phyloP scores from a whole-genome alignment of 2,329 filamentous ascomycete species.

The Juglanconis sp. region DNA sequence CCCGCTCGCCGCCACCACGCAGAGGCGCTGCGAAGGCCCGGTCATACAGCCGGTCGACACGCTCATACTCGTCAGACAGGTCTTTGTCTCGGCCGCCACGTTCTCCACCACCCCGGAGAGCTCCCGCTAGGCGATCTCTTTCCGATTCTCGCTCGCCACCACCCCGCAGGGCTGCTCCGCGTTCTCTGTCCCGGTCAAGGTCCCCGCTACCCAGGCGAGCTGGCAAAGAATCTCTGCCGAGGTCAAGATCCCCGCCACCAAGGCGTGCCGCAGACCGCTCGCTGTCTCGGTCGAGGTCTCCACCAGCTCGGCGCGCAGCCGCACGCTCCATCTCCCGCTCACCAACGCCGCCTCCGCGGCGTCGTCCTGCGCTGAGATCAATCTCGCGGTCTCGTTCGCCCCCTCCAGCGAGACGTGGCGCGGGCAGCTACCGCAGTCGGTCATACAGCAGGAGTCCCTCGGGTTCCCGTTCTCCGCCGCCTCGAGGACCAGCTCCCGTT shows the following conservation, averaged over 20 bases:
- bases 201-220: background rate
- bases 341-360: slow-evolving; percentile 8
- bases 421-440: slow-evolving; percentile 9
- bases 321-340: slow-evolving; percentile 10
- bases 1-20: slow-evolving; percentile 12
- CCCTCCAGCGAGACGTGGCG: slow-evolving; percentile 7
- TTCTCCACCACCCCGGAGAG: slow-evolving; percentile 13
- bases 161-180: slow-evolving; percentile 8
- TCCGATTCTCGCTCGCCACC: slow-evolving; percentile 15
- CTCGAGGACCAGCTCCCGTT: background rate
- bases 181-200: slow-evolving; percentile 1
- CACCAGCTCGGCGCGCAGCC: slow-evolving; percentile 1
- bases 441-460: slow-evolving; percentile 12
- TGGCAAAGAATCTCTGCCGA: background rate
- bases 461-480: slow-evolving; percentile 8
- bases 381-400: slow-evolving; percentile 7
- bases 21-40: slow-evolving; percentile 7
- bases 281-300: slow-evolving; percentile 4
- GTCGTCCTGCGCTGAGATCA: slow-evolving; percentile 2
- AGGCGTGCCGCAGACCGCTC: slow-evolving; percentile 1
- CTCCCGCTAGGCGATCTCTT: background rate
- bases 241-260: slow-evolving; percentile 12
- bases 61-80: slow-evolving; percentile 15
- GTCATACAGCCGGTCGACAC: slow-evolving; percentile 15
- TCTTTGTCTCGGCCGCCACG: slow-evolving; percentile 8